Evolutionary conservation across 495 filamentous ascomycete species (phyloP), one percentile per base, ranked within the genome.

Genomic region (Ramalina intermedia): DNA sequence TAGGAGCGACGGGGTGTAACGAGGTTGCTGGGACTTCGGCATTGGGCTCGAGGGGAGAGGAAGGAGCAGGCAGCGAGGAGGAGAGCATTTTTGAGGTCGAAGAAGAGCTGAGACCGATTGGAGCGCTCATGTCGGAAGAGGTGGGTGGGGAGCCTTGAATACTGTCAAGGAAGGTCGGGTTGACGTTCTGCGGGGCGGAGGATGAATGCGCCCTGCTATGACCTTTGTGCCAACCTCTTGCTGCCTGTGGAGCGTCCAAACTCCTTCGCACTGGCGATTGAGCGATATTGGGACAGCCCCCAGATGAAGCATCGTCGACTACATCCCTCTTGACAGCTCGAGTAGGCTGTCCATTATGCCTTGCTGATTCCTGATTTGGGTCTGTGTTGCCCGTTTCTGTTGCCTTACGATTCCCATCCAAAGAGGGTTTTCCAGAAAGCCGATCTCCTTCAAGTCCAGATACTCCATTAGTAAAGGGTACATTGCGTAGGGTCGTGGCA

Each of bases 61-160:
- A 58, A 40, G 80, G 68, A n/a, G 74, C 67, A 0, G 87, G 77
- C 14, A 85, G 84, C 6, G 85, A 87, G 6, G 87, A 90, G 49
- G 81, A 81, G 55, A 84, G 50, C 57, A 55, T 58, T 69, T 57
- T 63, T 53, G 55, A 59, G 54, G 59, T 56, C 62, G 67, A 36
- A 69, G 62, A 1, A 66, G 68, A 56, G 55, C 63, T 47, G 60
- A 58, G 33, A 62, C 53, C 29, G 50, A 55, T 55, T 33, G 29
- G 29, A 16, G 54, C 46, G 26, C 52, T 47, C 29, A 57, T 55
- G 29, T 64, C 57, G 12, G 65, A 60, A 14, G 63, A 61, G 47
- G 65, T 66, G 14, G 59, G 55, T 14, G 62, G 44, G 16, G 44
- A 47, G 14, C 44, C 13, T 24, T 59, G 45, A 21, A 46, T 36